Conservation (phyloP, 1,284 basidiomycete genomes). For the Marasmius tenuissimus region DNA sequence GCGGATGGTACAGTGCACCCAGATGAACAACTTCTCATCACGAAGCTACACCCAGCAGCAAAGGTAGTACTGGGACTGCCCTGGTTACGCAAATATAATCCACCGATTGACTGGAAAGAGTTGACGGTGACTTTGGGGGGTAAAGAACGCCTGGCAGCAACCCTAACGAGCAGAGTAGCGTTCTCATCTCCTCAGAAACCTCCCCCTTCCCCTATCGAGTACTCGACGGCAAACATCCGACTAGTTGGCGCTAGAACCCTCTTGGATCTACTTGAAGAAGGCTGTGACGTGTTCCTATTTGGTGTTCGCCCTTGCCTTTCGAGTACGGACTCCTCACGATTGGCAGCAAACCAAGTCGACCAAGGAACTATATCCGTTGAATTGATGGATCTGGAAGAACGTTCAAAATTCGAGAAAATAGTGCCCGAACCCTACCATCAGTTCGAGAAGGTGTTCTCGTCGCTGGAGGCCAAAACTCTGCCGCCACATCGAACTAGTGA, state of each 20-base stretch:
- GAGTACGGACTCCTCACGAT: too few species aligned
- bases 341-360: too few species aligned
- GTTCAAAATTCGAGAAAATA: neutral
- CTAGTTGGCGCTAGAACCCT: neutral
- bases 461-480: neutral
- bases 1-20: neutral
- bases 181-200: too few species aligned
- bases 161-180: neutral
- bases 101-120: neutral
- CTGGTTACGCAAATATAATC: slow-evolving; percentile 1
- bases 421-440: neutral
- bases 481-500: neutral
- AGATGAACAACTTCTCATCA: neutral
- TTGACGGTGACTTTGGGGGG: too few species aligned
- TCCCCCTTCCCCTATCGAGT: too few species aligned
- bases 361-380: too few species aligned
- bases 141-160: neutral
- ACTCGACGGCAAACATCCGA: neutral
- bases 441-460: slow-evolving; percentile 5
- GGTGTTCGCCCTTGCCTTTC: too few species aligned
- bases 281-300: neutral
- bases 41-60: slow-evolving; percentile 3
- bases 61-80: neutral
- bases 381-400: neutral
- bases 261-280: neutral